These are phyloP conservation scores for Diplotaxis tenuifolia DNA, from an alignment of 345 rosid species.

Conservation along the genomic window DNA sequence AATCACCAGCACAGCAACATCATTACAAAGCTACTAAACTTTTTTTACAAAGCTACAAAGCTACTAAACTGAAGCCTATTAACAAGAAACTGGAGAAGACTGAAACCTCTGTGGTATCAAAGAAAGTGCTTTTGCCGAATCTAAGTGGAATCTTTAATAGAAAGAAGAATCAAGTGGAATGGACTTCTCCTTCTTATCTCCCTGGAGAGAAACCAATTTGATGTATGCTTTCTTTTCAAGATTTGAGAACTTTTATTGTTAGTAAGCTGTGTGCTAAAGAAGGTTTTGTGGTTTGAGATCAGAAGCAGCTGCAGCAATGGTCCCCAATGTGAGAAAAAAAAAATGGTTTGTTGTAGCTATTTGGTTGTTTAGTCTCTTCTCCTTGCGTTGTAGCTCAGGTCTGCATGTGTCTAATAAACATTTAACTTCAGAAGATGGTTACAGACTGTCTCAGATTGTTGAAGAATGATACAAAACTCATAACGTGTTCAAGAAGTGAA, in stretches of 20 bases:
- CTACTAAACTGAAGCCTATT: slow-evolving; percentile 50
- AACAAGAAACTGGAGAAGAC: slow-evolving; percentile 57
- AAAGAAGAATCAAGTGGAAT: slow-evolving; percentile 82
- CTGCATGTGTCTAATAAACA: slow-evolving; percentile 32
- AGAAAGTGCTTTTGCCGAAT: slow-evolving; percentile 61
- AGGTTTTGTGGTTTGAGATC: slow-evolving; percentile 22
- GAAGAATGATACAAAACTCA: slow-evolving; percentile 35
- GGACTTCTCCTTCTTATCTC: slow-evolving; percentile 77
- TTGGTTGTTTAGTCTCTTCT: slow-evolving; percentile 2
- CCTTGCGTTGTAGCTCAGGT: background rate
- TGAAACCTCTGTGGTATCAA: slow-evolving; percentile 50
- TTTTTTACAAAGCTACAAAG: too few species aligned
- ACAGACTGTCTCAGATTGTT: slow-evolving; percentile 28
- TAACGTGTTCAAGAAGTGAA: slow-evolving; percentile 18
- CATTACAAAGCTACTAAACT: slow-evolving; percentile 42
- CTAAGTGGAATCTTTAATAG: slow-evolving; percentile 70
- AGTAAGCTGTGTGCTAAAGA: slow-evolving; percentile 17
- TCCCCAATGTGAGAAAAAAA: slow-evolving; percentile 5
- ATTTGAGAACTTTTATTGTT: slow-evolving; percentile 22
- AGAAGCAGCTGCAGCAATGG: slow-evolving; percentile 15
- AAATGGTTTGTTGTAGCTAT: slow-evolving; percentile 30
- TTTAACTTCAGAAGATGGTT: slow-evolving; percentile 17
- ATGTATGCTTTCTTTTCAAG: slow-evolving; percentile 19
- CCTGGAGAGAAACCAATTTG: slow-evolving; percentile 68
- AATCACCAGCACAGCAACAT: slow-evolving; percentile 67